Evolutionary conservation across 2,329 filamentous ascomycete genomes (phyloP).

Genomic region (Monilinia laxa): DNA sequence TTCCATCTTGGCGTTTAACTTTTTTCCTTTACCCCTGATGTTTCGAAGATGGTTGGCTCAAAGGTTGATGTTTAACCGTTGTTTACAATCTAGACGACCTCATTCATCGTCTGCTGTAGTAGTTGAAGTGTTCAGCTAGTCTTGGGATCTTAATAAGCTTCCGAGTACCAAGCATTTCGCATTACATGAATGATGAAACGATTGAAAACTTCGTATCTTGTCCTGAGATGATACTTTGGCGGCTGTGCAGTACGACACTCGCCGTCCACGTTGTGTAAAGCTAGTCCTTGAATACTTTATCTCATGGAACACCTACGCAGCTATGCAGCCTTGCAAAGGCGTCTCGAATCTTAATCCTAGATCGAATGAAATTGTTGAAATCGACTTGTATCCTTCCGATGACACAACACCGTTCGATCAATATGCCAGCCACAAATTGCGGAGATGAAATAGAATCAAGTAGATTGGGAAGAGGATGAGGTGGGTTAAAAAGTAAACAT

Average conservation of each 20-base stretch:
- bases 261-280: neutral
- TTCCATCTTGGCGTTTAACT: too few relatives aligned
- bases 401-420: neutral
- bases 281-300: too few relatives aligned
- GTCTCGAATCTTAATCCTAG: neutral
- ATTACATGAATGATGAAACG: too few relatives aligned
- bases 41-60: neutral
- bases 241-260: neutral
- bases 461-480: constrained; percentile 11
- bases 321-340: neutral
- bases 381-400: neutral
- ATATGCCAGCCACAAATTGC: neutral
- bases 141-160: too few relatives aligned
- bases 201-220: too few relatives aligned
- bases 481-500: neutral
- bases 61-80: too few relatives aligned
- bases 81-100: too few relatives aligned
- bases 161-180: too few relatives aligned
- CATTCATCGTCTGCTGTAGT: too few relatives aligned
- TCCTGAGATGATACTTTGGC: neutral
- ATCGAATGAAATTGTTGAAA: neutral
- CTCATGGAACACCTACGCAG: too few relatives aligned
- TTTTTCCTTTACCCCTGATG: neutral
- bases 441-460: constrained; percentile 10
- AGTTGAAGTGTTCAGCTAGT: too few relatives aligned